Percentiles rank a stretch among this genome's conserved stretches.
Conservation (phyloP, 192 early-diverging fungal genomes). For the Gaertneriomyces sp. region DNA sequence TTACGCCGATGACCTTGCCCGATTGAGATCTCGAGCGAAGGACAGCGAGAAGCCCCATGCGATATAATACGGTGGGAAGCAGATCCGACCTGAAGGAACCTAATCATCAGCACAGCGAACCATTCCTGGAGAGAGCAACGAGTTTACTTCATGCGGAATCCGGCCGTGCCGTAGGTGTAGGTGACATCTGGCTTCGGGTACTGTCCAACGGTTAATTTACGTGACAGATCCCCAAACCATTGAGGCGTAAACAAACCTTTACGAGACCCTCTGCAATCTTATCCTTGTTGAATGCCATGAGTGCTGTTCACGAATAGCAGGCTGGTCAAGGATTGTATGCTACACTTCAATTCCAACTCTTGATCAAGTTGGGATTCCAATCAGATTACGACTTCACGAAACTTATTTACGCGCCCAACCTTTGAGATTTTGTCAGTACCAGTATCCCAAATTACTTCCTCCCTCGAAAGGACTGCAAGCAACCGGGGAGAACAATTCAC, state of each 20-base stretch:
- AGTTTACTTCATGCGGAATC: constrained; percentile 82
- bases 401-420: too few species aligned
- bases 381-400: too few species aligned
- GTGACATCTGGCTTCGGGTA: constrained; percentile 66
- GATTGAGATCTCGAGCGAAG: constrained; percentile 85
- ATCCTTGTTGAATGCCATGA: neutral
- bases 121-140: neutral
- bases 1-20: constrained; percentile 85
- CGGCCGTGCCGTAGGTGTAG: constrained; percentile 94
- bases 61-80: constrained; percentile 90
- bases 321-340: too few species aligned
- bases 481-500: too few species aligned
- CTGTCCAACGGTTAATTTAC: constrained; percentile 30
- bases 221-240: neutral
- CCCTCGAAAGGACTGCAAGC: too few species aligned
- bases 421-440: too few species aligned
- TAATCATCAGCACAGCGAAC: neutral
- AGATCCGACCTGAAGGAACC: constrained; percentile 64
- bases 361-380: too few species aligned
- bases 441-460: too few species aligned
- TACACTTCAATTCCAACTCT: too few species aligned
- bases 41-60: constrained; percentile 83
- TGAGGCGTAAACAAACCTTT: too few species aligned
- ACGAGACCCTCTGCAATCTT: neutral
- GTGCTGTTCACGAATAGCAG: too few species aligned